phyloP scores from a whole-genome alignment of 768 basidiomycete genomes.

The Boletus subcaerulescens region DNA sequence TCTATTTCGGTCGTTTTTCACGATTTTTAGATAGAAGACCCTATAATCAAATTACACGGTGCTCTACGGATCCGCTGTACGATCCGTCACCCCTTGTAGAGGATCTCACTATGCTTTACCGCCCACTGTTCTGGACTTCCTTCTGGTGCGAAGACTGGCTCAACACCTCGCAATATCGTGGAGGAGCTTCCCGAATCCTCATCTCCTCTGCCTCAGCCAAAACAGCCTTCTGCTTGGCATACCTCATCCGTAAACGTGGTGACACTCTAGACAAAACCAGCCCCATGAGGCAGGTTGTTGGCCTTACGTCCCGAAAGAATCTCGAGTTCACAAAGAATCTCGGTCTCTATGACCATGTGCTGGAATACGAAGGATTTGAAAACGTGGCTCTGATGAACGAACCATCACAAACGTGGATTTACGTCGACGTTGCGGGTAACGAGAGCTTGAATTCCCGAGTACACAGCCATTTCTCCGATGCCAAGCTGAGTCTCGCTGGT shows the following conservation, averaged over 20 bases:
- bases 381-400: constrained; percentile 30
- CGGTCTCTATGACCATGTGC: constrained; percentile 54
- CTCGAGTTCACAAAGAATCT: constrained; percentile 51
- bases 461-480: constrained; percentile 35
- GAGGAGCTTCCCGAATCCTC: constrained; percentile 45
- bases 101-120: constrained; percentile 68
- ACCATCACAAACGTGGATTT: constrained; percentile 45
- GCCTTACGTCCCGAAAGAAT: constrained; percentile 60
- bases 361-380: constrained; percentile 50
- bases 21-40: constrained; percentile 55
- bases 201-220: constrained; percentile 73
- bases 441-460: constrained; percentile 46
- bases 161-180: constrained; percentile 46
- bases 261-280: not conserved
- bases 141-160: constrained; percentile 78
- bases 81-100: constrained; percentile 45
- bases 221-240: constrained; percentile 68
- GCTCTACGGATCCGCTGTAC: constrained; percentile 54
- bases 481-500: constrained; percentile 32
- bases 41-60: constrained; percentile 66
- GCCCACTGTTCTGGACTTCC: constrained; percentile 72
- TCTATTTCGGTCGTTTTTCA: not conserved
- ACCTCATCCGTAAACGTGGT: constrained; percentile 50
- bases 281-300: constrained; percentile 42
- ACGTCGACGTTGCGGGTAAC: constrained; percentile 65